Conservation (phyloP, 345 rosid species). For the Durio zibethinus region DNA sequence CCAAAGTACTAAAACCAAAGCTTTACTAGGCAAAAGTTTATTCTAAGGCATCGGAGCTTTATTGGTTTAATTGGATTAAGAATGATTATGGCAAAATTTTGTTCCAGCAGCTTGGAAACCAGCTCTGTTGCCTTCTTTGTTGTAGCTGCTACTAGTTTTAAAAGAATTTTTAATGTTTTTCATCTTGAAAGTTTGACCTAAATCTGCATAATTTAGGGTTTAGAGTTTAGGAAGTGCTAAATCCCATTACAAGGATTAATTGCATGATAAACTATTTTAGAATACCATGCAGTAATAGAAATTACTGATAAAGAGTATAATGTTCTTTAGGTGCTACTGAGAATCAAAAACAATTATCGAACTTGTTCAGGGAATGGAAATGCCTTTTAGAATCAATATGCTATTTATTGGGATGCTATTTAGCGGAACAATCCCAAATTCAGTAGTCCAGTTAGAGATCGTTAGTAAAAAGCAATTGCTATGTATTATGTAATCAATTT, state of each 20-base stretch:
- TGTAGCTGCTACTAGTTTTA: neutral
- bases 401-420: neutral
- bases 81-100: neutral
- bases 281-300: neutral
- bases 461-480: neutral
- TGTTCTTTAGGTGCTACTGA: neutral
- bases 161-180: neutral
- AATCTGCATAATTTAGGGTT: neutral
- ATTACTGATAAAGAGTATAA: neutral
- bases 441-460: neutral
- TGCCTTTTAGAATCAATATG: neutral
- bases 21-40: neutral
- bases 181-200: neutral
- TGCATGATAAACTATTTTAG: neutral
- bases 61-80: neutral
- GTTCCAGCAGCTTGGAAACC: too few relatives aligned
- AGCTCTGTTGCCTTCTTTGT: neutral
- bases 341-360: too few relatives aligned
- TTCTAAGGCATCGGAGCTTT: neutral
- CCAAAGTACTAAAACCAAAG: neutral
- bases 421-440: neutral
- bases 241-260: neutral
- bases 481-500: too few relatives aligned
- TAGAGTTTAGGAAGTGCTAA: too few relatives aligned
- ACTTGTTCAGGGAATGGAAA: neutral